phyloP scores from a whole-genome alignment of 2,329 filamentous ascomycete genomes.

The Ascochyta lentis region DNA sequence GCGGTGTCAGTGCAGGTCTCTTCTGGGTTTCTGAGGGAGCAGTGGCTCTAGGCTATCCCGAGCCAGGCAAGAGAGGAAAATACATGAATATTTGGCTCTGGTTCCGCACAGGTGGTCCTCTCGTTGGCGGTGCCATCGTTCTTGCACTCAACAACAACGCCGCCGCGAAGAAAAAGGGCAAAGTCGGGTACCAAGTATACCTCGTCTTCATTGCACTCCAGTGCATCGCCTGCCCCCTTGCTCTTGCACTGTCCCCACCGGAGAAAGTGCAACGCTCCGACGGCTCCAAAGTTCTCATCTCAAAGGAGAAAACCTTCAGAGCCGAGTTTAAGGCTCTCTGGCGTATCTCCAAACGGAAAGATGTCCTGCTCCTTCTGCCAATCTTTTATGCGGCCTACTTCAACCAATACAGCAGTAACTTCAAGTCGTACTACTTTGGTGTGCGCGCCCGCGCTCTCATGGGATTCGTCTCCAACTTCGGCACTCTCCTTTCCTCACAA shows the following conservation, averaged over 20 bases:
- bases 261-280: constrained; percentile 54
- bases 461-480: constrained; percentile 54
- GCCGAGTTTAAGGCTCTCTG: constrained; percentile 50
- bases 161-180: constrained; percentile 39
- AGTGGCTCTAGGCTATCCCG: constrained; percentile 58
- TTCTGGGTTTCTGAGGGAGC: constrained; percentile 62
- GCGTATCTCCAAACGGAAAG: constrained; percentile 32
- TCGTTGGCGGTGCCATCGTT: constrained; percentile 57
- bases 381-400: constrained; percentile 56
- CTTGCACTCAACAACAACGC: constrained; percentile 53
- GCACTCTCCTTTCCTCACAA: constrained; percentile 54
- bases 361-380: constrained; percentile 52
- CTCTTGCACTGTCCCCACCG: constrained; percentile 49
- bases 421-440: constrained; percentile 58
- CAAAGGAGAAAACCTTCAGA: constrained; percentile 49
- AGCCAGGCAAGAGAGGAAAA: constrained; percentile 54
- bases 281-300: constrained; percentile 49
- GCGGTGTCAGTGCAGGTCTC: constrained; percentile 57
- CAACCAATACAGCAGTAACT: constrained; percentile 57
- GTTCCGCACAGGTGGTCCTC: constrained; percentile 59
- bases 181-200: constrained; percentile 49
- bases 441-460: constrained; percentile 57
- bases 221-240: constrained; percentile 47
- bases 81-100: constrained; percentile 59
- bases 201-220: constrained; percentile 54